Conservation (phyloP, 768 basidiomycete genomes). For the Cystofilobasidium macerans region DNA sequence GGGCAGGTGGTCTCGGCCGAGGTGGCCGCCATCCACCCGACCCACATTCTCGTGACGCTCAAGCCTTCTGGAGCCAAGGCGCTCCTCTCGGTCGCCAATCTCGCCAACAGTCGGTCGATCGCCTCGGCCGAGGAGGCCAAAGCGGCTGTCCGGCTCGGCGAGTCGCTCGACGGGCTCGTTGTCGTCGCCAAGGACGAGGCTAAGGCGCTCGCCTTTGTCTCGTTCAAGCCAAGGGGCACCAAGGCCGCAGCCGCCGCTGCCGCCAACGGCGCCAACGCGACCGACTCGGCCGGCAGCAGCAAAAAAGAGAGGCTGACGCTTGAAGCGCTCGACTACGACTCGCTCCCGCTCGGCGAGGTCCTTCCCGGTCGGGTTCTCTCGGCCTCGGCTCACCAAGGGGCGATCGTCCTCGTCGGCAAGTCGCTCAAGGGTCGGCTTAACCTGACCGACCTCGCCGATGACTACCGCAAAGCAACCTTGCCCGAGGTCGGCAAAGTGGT, state of each 20-base stretch:
- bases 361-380: slow-evolving; percentile 69
- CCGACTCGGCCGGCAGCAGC: slow-evolving; percentile 6
- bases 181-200: slow-evolving; percentile 82
- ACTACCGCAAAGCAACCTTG: slow-evolving; percentile 55
- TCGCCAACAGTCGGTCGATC: slow-evolving; percentile 64
- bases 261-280: slow-evolving; percentile 29
- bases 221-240: slow-evolving; percentile 43
- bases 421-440: slow-evolving; percentile 66
- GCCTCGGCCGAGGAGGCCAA: slow-evolving; percentile 58
- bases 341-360: slow-evolving; percentile 58
- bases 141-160: slow-evolving; percentile 53
- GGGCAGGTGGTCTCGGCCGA: slow-evolving; percentile 34
- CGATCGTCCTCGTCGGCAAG: slow-evolving; percentile 62
- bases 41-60: slow-evolving; percentile 66
- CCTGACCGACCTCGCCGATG: slow-evolving; percentile 69
- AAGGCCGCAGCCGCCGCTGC: too few relatives aligned
- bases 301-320: slow-evolving; percentile 27
- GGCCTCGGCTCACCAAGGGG: slow-evolving; percentile 54
- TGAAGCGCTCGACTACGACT: slow-evolving; percentile 50
- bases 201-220: slow-evolving; percentile 75
- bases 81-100: slow-evolving; percentile 71
- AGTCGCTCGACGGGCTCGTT: slow-evolving; percentile 61
- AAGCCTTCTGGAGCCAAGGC: slow-evolving; percentile 56
- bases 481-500: slow-evolving; percentile 57
- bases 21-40: slow-evolving; percentile 70